Conservation (phyloP, 1,284 basidiomycete genomes). For the Apiotrichum veenhuisii region DNA sequence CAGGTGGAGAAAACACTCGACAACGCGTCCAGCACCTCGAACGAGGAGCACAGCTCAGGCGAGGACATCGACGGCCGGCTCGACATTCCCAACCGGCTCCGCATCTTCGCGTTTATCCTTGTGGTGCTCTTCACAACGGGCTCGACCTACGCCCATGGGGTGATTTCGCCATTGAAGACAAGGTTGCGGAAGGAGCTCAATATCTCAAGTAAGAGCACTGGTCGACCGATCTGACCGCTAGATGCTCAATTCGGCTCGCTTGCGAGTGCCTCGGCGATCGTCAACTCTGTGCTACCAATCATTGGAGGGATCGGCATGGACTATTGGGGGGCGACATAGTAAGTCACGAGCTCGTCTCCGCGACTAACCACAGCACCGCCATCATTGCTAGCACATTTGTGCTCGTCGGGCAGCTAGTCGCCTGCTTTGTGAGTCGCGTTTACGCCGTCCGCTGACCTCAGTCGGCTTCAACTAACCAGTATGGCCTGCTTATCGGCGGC, state of each 20-base stretch:
- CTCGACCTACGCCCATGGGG: slow-evolving; percentile 22
- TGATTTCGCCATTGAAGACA: slow-evolving; percentile 41
- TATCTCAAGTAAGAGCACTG: slow-evolving; percentile 26
- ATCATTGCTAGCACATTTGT: slow-evolving; percentile 39
- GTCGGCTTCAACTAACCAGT: slow-evolving; percentile 24
- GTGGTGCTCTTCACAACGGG: slow-evolving; percentile 37
- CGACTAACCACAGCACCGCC: slow-evolving; percentile 17
- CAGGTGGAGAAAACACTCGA: too few species aligned
- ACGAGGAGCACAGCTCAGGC: too few species aligned
- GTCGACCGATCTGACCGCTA: too few species aligned
- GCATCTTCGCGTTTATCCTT: slow-evolving; percentile 30
- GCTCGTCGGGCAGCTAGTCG: slow-evolving; percentile 41
- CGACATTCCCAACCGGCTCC: too few species aligned
- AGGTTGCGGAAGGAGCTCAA: slow-evolving; percentile 37
- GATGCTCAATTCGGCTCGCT: slow-evolving; percentile 48
- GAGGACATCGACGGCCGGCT: too few species aligned
- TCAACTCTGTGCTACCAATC: slow-evolving; percentile 50
- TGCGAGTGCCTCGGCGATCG: slow-evolving; percentile 39
- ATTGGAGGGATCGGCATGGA: slow-evolving; percentile 50
- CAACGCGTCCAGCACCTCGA: too few species aligned
- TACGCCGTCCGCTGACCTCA: slow-evolving; percentile 24
- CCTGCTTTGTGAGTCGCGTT: slow-evolving; percentile 31
- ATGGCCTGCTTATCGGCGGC: slow-evolving; percentile 30
- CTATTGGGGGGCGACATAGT: slow-evolving; percentile 42
- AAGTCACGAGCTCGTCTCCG: slow-evolving; percentile 2